Conservation (phyloP, 1,284 basidiomycete species). For the Mycena citricolor region DNA sequence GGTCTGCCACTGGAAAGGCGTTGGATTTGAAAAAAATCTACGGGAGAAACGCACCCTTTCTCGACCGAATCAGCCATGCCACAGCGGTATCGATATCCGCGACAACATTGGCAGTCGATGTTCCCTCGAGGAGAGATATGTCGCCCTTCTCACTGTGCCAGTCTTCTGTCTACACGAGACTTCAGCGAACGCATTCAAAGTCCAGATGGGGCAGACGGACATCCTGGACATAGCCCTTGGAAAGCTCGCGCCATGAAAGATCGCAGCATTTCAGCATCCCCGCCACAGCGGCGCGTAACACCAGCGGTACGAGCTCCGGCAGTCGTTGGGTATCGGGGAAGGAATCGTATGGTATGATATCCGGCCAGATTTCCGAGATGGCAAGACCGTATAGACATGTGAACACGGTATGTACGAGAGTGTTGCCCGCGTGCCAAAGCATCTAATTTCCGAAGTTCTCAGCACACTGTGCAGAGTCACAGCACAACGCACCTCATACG, state of each 20-base stretch:
- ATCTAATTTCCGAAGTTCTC: conserved; percentile 50
- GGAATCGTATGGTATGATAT: conserved; percentile 41
- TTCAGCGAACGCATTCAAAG: conserved; percentile 15
- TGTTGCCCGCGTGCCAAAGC: conserved; percentile 84
- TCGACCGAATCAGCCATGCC: conserved; percentile 50
- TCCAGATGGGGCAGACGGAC: conserved; percentile 44
- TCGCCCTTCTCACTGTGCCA: conserved; percentile 88
- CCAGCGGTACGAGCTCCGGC: conserved; percentile 60
- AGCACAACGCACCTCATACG: conserved; percentile 68
- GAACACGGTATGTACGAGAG: conserved; percentile 83
- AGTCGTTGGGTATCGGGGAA: conserved; percentile 44
- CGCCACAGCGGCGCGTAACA: conserved; percentile 70
- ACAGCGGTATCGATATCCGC: conserved; percentile 58
- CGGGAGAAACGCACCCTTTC: conserved; percentile 36
- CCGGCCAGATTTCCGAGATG: conserved; percentile 59
- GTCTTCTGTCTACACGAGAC: conserved; percentile 69
- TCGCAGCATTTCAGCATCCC: conserved; percentile 84
- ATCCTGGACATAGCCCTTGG: conserved; percentile 72
- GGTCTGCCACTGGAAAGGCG: conserved; percentile 35
- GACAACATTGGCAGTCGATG: conserved; percentile 61
- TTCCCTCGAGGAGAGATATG: conserved; percentile 70
- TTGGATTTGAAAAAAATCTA: background rate
- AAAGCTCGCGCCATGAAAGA: conserved; percentile 78
- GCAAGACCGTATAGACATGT: conserved; percentile 80
- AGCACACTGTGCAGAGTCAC: conserved; percentile 5